Evolutionary conservation across 208 protist species (phyloP).

Genomic region (Tritrichomonas musculus): DNA sequence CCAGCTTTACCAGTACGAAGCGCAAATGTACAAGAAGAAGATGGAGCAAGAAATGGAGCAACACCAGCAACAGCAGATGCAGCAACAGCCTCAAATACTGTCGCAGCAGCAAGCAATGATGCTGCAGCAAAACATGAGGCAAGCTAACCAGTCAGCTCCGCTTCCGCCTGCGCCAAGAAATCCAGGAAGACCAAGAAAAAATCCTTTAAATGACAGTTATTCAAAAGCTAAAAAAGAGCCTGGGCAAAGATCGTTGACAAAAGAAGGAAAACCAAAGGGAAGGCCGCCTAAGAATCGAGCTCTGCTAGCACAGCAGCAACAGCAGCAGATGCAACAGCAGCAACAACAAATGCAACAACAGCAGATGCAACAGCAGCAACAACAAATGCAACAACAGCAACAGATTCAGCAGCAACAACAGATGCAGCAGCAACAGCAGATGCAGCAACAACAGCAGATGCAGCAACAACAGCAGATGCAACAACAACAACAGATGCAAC

Average conservation of each 20-base stretch:
- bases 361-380: no score
- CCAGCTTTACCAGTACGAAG: not conserved
- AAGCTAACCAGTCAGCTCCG: not conserved
- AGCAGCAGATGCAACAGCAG: no score
- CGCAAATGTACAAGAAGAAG: not conserved
- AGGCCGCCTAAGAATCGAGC: no score
- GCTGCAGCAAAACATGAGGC: not conserved
- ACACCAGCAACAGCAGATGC: not conserved
- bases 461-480: no score
- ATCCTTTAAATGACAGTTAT: not conserved
- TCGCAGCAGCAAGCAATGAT: not conserved
- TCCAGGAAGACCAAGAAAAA: not conserved
- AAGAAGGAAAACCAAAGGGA: not conserved
- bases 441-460: no score
- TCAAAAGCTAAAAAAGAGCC: not conserved
- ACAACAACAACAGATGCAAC: no score
- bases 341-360: no score
- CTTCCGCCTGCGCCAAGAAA: not conserved
- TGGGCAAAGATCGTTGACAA: not conserved
- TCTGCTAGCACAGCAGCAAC: no score
- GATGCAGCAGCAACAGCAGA: no score
- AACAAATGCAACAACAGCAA: no score
- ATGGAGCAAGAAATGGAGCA: not conserved
- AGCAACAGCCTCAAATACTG: not conserved
- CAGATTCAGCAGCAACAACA: no score